phyloP scores from a whole-genome alignment of 1,284 basidiomycete species.

The Gymnopus androsaceus region DNA sequence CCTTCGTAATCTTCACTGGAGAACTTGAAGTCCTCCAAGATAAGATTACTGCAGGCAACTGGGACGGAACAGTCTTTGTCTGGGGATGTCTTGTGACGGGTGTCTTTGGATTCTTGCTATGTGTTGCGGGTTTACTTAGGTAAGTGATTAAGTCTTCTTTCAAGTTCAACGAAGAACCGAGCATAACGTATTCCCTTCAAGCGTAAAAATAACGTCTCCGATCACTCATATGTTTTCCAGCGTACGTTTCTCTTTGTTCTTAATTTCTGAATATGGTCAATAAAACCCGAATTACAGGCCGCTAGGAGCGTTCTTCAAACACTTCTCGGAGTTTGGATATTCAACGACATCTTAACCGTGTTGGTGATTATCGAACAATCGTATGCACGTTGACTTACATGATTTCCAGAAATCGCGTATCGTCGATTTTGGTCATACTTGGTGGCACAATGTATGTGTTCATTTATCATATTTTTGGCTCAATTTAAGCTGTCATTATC shows the following conservation, averaged over 20 bases:
- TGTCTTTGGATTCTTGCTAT: constrained; percentile 72
- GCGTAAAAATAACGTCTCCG: constrained; percentile 25
- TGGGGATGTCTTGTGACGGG: constrained; percentile 66
- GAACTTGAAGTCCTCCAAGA: constrained; percentile 46
- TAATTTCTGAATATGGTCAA: constrained; percentile 7
- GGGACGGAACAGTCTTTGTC: constrained; percentile 57
- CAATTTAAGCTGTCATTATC: constrained; percentile 9
- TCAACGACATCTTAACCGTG: constrained; percentile 66
- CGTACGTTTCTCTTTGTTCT: constrained; percentile 40
- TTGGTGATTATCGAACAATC: constrained; percentile 35
- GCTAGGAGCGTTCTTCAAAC: constrained; percentile 76
- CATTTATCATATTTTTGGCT: not conserved
- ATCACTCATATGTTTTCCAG: constrained; percentile 78
- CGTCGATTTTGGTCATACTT: constrained; percentile 63
- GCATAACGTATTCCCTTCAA: not conserved
- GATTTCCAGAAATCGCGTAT: constrained; percentile 52
- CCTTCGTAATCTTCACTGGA: constrained; percentile 59
- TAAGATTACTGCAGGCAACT: constrained; percentile 35
- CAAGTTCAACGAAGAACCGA: constrained; percentile 50
- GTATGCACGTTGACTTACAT: constrained; percentile 5
- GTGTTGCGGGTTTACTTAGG: constrained; percentile 68
- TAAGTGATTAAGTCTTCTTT: too few species aligned
- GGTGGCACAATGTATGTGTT: constrained; percentile 58
- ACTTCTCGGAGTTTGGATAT: constrained; percentile 66
- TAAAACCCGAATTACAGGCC: constrained; percentile 43